Evolutionary conservation across 208 protist genomes (phyloP), one percentile per base, ranked within the genome.

Genomic region (Trypanosoma conorhini): DNA sequence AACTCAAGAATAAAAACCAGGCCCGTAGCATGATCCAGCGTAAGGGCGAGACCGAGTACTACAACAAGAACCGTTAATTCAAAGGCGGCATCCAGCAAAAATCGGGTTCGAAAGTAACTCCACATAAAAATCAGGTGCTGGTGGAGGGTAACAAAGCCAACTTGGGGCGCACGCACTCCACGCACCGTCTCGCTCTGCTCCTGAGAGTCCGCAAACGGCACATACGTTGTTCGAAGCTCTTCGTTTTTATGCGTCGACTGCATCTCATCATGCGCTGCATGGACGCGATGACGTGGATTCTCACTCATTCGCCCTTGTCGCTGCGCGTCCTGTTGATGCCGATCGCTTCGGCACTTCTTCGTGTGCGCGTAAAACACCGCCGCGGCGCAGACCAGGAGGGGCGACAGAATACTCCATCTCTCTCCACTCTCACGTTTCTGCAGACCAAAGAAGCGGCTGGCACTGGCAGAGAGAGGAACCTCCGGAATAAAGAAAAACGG

Each of bases 401-500:
- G 26, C 8, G 66, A 24, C 0, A 71, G 9, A 13, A 71, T 62
- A 38, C 44, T 40, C 26, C 12, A 17, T 46, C 30, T 24, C 40
- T 44, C 40, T 38, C 46, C 17, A 19, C 19, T 44, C 10, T 38
- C 30, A 51, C 9, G 44, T 55, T 71, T 71, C 7, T 71, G 24
- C 28, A 71, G 54, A 15, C 55, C 55, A 5, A 71, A 63, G n/a
- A 71, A 71, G 13, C 35, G 66, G 19, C 48, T 58, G 2, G 7
- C 31, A 1, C 4, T 30, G 17, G 21, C 57, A 22, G 66, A 50
- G 12, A 71, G n/a, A 8, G 66, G 66, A 54, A 40, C 40, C 22
- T 61, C 66, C 26, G 55, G 55, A 24, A 71, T 46, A 33, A 71
- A 71, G 54, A 71, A 71, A 35, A 71, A 71, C 0, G 66, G 66